Percentiles rank a stretch among this genome's conserved stretches.
These are phyloP conservation scores for Coffea humblotiana DNA, from an alignment of 305 asterid species.

Conservation along the genomic window DNA sequence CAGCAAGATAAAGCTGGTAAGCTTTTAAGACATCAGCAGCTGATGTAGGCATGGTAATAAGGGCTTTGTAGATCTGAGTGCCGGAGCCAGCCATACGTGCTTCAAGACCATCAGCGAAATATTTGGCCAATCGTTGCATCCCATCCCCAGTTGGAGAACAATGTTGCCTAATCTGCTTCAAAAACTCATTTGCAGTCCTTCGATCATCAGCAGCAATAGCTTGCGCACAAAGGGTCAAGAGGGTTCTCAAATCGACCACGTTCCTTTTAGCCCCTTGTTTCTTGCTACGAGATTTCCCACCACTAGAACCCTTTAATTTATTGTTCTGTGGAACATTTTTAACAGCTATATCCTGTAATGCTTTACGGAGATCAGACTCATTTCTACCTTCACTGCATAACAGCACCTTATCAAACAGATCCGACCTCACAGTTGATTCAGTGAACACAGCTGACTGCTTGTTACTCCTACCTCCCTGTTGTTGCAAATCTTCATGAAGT, in stretches of 20 bases:
- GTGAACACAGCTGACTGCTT: slow-evolving; percentile 68
- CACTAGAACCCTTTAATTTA: slow-evolving; percentile 43
- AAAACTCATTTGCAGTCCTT: slow-evolving; percentile 63
- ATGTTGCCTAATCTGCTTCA: slow-evolving; percentile 71
- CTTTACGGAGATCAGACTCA: slow-evolving; percentile 64
- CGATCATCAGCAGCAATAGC: slow-evolving; percentile 77
- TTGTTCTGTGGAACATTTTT: slow-evolving; percentile 33
- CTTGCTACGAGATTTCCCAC: slow-evolving; percentile 59
- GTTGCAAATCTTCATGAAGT: slow-evolving; percentile 31
- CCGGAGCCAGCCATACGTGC: slow-evolving; percentile 97
- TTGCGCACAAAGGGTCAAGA: slow-evolving; percentile 79
- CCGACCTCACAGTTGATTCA: slow-evolving; percentile 62
- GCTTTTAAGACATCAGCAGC: slow-evolving; percentile 82
- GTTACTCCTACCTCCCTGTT: slow-evolving; percentile 49
- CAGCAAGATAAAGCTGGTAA: slow-evolving; percentile 74
- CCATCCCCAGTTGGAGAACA: slow-evolving; percentile 74
- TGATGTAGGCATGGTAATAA: slow-evolving; percentile 50
- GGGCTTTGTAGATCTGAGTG: slow-evolving; percentile 59
- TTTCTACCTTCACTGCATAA: slow-evolving; percentile 70
- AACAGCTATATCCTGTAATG: slow-evolving; percentile 47
- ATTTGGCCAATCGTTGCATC: slow-evolving; percentile 77
- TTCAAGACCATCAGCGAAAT: slow-evolving; percentile 79
- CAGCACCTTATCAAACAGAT: slow-evolving; percentile 72
- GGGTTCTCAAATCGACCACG: slow-evolving; percentile 71
- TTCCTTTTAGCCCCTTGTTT: slow-evolving; percentile 53